These are phyloP conservation scores for Lolium multiflorum DNA, from an alignment of 176 grass and related monocot species.

Conservation along the genomic window DNA sequence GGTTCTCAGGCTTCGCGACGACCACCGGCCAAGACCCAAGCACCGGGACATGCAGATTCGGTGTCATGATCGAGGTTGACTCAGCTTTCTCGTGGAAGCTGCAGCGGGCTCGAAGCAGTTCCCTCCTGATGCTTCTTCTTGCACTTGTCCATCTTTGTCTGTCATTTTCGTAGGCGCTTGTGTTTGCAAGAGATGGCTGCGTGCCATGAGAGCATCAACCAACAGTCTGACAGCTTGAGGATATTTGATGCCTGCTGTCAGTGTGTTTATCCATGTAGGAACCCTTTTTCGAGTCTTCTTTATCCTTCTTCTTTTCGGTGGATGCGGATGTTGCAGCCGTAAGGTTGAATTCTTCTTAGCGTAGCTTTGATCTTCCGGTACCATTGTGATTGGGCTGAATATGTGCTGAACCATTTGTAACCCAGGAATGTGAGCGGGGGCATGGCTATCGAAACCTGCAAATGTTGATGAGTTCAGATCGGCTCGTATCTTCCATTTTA, in stretches of 20 bases:
- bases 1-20: constrained; percentile 73
- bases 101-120: constrained; percentile 10
- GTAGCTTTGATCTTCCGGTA: constrained; percentile 33
- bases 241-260: constrained; percentile 56
- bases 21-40: constrained; percentile 81
- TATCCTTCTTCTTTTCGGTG: not conserved
- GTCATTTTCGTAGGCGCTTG: constrained; percentile 35
- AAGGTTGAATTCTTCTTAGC: constrained; percentile 37
- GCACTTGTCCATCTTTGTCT: constrained; percentile 53
- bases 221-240: constrained; percentile 44
- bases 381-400: constrained; percentile 30
- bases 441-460: not conserved
- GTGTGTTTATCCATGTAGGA: constrained; percentile 56
- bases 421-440: constrained; percentile 6
- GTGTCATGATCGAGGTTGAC: constrained; percentile 85
- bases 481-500: not conserved
- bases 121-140: constrained; percentile 43
- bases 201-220: constrained; percentile 14
- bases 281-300: not conserved
- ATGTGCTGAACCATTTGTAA: constrained; percentile 7
- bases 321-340: not conserved
- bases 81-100: constrained; percentile 64
- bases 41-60: constrained; percentile 84
- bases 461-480: not conserved
- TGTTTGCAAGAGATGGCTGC: not conserved